These are phyloP conservation scores for Ogataea pilisensis DNA, from an alignment of 805 yeast genomes.

Conservation along the genomic window DNA sequence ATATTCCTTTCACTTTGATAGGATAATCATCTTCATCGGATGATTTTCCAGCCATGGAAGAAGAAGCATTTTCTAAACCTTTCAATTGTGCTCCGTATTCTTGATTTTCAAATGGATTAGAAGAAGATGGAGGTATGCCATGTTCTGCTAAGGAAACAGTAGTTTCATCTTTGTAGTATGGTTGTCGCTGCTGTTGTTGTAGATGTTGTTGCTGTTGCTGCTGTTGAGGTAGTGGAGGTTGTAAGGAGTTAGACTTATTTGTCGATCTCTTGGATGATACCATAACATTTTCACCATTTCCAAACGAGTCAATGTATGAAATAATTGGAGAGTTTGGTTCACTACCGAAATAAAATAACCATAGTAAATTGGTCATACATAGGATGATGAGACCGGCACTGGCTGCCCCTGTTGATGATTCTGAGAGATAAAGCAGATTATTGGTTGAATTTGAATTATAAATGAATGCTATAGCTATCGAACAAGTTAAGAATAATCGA, in stretches of 20 bases:
- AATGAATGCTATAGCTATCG: conserved; percentile 67
- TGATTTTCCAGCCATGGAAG: conserved; percentile 2
- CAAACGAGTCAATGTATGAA: conserved; percentile 79
- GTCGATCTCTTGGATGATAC: conserved; percentile 15
- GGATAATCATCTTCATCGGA: conserved; percentile 51
- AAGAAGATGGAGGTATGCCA: conserved; percentile 6
- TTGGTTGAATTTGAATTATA: conserved; percentile 85
- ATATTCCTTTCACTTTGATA: conserved; percentile 81
- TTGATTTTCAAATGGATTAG: conserved; percentile 21
- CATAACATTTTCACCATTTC: conserved; percentile 38
- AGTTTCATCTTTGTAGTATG: conserved; percentile 15
- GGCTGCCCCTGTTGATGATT: conserved; percentile 72
- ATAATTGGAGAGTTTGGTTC: conserved; percentile 86
- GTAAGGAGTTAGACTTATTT: conserved; percentile 1
- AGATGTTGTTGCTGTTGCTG: conserved; percentile 1
- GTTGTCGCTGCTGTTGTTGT: conserved; percentile 3
- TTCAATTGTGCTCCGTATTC: conserved; percentile 31
- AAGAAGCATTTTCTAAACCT: conserved; percentile 35
- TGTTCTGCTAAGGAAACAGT: conserved; percentile 5
- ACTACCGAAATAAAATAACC: conserved; percentile 89
- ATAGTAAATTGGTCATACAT: conserved; percentile 75
- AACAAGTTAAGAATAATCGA: conserved; percentile 52
- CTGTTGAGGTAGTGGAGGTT: conserved; percentile 8
- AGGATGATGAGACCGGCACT: conserved; percentile 88
- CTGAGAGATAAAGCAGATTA: conserved; percentile 63